Conservation (phyloP, 2,329 filamentous ascomycete genomes). For the Neodidymelliopsis sp. region DNA sequence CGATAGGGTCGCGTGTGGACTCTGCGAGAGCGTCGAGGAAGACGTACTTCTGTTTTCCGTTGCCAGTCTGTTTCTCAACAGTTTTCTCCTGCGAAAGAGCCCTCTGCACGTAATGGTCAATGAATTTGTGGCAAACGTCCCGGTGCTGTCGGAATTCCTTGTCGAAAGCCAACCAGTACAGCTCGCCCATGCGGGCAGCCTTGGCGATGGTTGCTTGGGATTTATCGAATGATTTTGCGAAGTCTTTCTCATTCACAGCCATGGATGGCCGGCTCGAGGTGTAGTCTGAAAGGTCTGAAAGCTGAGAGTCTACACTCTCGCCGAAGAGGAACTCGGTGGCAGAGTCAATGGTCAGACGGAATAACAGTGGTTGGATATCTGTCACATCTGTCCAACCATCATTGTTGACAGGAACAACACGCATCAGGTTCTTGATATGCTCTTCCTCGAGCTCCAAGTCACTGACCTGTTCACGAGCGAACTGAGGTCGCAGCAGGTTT, state of each 20-base stretch:
- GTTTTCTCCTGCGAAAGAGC: slow-evolving; percentile 30
- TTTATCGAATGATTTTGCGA: slow-evolving; percentile 34
- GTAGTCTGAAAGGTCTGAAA: slow-evolving; percentile 30
- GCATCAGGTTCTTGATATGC: slow-evolving; percentile 47
- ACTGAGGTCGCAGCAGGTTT: slow-evolving; percentile 46
- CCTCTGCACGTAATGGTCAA: slow-evolving; percentile 36
- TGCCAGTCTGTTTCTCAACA: slow-evolving; percentile 15
- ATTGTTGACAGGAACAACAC: slow-evolving; percentile 22
- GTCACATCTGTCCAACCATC: slow-evolving; percentile 37
- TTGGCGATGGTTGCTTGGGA: slow-evolving; percentile 26
- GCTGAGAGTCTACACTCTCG: slow-evolving; percentile 41
- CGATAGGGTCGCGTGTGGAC: slow-evolving; percentile 70
- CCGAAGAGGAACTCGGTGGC: slow-evolving; percentile 51
- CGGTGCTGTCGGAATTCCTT: slow-evolving; percentile 39
- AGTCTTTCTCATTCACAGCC: slow-evolving; percentile 28
- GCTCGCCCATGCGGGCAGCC: slow-evolving; percentile 36
- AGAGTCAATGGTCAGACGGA: slow-evolving; percentile 49
- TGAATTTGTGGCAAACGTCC: slow-evolving; percentile 35
- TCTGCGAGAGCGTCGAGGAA: slow-evolving; percentile 84
- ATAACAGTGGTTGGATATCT: slow-evolving; percentile 51
- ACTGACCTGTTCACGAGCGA: slow-evolving; percentile 40
- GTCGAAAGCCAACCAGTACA: slow-evolving; percentile 42
- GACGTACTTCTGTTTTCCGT: slow-evolving; percentile 63
- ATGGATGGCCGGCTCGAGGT: slow-evolving; percentile 17
- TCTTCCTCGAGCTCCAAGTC: slow-evolving; percentile 42